Percentiles rank a stretch among this genome's conserved stretches.
Evolutionary conservation across 805 yeast genomes (phyloP).

Genomic region (Saturnispora dispora): DNA sequence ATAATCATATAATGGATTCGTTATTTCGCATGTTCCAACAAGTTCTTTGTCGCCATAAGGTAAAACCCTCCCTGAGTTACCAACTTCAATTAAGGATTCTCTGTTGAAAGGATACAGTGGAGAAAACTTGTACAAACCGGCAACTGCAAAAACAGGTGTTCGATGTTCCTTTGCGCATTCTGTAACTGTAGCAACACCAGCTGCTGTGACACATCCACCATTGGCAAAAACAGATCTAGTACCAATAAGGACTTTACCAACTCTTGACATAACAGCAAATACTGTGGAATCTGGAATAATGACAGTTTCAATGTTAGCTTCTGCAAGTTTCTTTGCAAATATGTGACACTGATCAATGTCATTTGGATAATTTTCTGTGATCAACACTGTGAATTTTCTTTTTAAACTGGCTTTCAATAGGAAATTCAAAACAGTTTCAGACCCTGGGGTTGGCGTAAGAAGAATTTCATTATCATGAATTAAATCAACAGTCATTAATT

Average conservation of each 20-base stretch:
- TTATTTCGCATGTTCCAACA: constrained; percentile 66
- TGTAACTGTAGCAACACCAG: constrained; percentile 89
- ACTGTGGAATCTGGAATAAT: constrained; percentile 89
- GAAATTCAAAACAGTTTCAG: constrained; percentile 81
- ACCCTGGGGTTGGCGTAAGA: constrained; percentile 90
- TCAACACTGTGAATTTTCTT: constrained; percentile 84
- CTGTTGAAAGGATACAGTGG: constrained; percentile 88
- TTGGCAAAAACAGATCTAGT: constrained; percentile 89
- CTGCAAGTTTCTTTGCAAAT: constrained; percentile 72
- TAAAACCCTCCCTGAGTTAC: constrained; percentile 84
- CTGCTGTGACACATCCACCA: constrained; percentile 84
- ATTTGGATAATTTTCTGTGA: constrained; percentile 89
- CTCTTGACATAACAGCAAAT: constrained; percentile 93
- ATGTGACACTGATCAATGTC: constrained; percentile 66
- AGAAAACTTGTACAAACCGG: constrained; percentile 87
- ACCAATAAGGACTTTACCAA: constrained; percentile 91
- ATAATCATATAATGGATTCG: constrained; percentile 86
- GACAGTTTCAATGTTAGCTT: constrained; percentile 81
- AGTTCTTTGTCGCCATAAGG: constrained; percentile 62
- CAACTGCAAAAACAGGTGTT: constrained; percentile 94
- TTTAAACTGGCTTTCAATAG: constrained; percentile 78
- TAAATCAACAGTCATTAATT: constrained; percentile 82
- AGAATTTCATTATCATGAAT: constrained; percentile 86
- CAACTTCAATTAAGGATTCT: constrained; percentile 79
- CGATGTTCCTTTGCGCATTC: constrained; percentile 92